Evolutionary conservation across 371 early-diverging fungal genomes (phyloP).

Genomic region (Mortierella sp.): DNA sequence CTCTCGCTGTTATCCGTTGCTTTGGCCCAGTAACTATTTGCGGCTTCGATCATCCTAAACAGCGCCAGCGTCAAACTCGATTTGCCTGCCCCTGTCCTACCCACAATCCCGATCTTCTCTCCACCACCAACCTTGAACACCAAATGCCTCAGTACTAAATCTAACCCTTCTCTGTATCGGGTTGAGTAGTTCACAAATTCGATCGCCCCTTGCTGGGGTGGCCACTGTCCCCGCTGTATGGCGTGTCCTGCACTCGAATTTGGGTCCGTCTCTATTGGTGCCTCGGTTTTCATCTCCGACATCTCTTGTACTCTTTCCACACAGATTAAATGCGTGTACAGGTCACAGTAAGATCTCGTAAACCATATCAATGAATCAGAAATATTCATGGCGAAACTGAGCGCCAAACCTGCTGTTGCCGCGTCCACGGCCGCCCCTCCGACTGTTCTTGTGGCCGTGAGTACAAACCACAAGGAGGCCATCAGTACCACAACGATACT

Average conservation of each 20-base stretch:
- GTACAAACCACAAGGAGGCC: conserved; percentile 61
- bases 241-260: conserved; percentile 68
- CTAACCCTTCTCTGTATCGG: conserved; percentile 71
- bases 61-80: conserved; percentile 72
- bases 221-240: conserved; percentile 57
- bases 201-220: conserved; percentile 27
- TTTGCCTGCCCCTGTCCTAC: conserved; percentile 82
- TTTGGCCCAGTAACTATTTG: conserved; percentile 66
- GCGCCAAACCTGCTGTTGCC: conserved; percentile 79
- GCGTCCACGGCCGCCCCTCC: conserved; percentile 61
- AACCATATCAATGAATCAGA: conserved; percentile 64
- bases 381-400: conserved; percentile 80
- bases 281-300: conserved; percentile 64
- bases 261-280: conserved; percentile 51
- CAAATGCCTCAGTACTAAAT: conserved; percentile 73
- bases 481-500: conserved; percentile 65
- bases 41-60: conserved; percentile 77
- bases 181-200: conserved; percentile 71
- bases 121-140: conserved; percentile 29
- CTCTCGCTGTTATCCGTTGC: not conserved
- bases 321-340: conserved; percentile 78
- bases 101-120: conserved; percentile 59
- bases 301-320: conserved; percentile 75
- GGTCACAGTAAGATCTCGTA: conserved; percentile 56
- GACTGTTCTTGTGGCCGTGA: conserved; percentile 30